phyloP scores from a whole-genome alignment of 345 rosid species.

The Citrus australasica region DNA sequence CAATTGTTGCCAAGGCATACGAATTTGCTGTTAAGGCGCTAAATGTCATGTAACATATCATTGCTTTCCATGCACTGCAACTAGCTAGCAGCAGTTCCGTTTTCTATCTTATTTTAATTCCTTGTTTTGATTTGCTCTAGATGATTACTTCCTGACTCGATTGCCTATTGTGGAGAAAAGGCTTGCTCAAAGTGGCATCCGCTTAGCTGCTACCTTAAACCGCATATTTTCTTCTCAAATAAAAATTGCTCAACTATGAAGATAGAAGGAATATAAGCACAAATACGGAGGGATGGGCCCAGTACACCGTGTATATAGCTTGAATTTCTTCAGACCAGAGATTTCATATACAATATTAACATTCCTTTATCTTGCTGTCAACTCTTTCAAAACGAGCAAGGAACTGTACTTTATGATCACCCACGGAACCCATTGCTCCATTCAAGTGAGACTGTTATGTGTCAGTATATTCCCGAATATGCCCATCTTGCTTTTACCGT shows the following conservation, averaged over 20 bases:
- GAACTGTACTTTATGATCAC: neutral
- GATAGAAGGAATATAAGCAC: constrained; percentile 4
- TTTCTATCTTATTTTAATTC: neutral
- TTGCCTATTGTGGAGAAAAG: constrained; percentile 76
- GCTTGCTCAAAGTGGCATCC: constrained; percentile 85
- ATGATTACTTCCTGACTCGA: constrained; percentile 76
- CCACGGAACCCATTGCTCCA: neutral
- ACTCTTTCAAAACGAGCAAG: constrained; percentile 24
- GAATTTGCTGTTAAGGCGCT: neutral
- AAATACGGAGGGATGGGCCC: constrained; percentile 26
- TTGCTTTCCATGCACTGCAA: neutral
- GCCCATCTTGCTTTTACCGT: constrained; percentile 24
- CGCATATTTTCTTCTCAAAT: constrained; percentile 54
- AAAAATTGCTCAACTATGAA: constrained; percentile 39
- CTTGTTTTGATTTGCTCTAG: constrained; percentile 27
- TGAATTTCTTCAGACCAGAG: neutral
- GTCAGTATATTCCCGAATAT: constrained; percentile 30
- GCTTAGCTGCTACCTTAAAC: constrained; percentile 77
- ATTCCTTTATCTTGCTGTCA: neutral
- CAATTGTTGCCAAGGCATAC: constrained; percentile 1
- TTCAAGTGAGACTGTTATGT: neutral
- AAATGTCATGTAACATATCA: neutral
- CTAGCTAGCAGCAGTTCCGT: neutral
- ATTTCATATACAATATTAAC: neutral
- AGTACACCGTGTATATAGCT: constrained; percentile 17